These are phyloP conservation scores for Mucor mucedo DNA, from an alignment of 371 early-diverging fungal species.

Conservation along the genomic window DNA sequence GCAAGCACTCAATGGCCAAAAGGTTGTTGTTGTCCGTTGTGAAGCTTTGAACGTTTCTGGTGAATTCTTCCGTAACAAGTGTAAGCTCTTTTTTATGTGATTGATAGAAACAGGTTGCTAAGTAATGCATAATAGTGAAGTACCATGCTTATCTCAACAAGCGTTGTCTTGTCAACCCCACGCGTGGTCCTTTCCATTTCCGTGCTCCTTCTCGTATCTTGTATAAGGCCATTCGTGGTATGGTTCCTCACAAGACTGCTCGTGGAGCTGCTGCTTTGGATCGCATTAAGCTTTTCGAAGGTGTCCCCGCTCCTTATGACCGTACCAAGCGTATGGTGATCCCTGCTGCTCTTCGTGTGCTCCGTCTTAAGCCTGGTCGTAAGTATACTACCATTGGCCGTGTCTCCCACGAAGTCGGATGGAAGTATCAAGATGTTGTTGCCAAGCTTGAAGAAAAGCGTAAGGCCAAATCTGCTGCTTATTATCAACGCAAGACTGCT, in stretches of 20 bases:
- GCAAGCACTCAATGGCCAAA: conserved; percentile 98
- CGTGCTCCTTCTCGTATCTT: too few species aligned
- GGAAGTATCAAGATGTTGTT: conserved; percentile 99
- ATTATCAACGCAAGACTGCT: conserved; percentile 86
- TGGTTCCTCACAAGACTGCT: too few species aligned
- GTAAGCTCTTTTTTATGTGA: conserved; percentile 58
- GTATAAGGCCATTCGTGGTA: too few species aligned
- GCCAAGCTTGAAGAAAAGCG: conserved; percentile 96
- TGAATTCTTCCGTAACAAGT: conserved; percentile 92
- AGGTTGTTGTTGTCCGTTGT: conserved; percentile 97
- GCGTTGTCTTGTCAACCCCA: too few species aligned
- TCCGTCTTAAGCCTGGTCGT: conserved; percentile 96
- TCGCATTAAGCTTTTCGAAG: too few species aligned
- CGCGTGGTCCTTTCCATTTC: too few species aligned
- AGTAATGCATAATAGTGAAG: conserved; percentile 14
- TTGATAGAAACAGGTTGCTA: background rate
- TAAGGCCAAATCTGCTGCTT: conserved; percentile 92
- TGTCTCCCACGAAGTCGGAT: conserved; percentile 97
- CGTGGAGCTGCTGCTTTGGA: too few species aligned
- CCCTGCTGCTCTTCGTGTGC: conserved; percentile 96
- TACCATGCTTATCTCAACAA: too few species aligned
- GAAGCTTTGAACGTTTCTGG: conserved; percentile 81
- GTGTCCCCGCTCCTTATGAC: too few species aligned
- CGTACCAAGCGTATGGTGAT: conserved; percentile 93
- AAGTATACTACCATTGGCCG: conserved; percentile 97